Conservation (phyloP, 495 filamentous ascomycete species). For the Trichoderma orchidacearum region DNA sequence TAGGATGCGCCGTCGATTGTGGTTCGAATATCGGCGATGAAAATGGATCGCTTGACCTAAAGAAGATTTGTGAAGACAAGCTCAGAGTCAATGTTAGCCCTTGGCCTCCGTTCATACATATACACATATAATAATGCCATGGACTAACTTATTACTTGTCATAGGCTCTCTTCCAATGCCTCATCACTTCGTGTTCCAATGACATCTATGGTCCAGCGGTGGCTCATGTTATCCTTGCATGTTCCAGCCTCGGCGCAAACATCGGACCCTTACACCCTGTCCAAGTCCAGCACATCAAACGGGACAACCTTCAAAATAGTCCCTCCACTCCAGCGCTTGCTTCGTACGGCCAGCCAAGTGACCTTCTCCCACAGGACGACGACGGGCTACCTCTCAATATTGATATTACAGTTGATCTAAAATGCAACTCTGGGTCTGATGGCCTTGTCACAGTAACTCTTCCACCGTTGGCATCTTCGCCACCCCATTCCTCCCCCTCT, state of each 20-base stretch:
- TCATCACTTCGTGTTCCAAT: neutral
- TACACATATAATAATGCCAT: neutral
- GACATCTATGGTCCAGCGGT: neutral
- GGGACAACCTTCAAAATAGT: neutral
- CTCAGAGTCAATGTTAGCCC: neutral
- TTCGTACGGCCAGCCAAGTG: neutral
- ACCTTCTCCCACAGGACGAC: neutral
- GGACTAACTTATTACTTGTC: neutral
- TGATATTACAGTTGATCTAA: neutral
- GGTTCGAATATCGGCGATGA: neutral
- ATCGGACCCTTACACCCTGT: neutral
- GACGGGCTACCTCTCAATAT: neutral
- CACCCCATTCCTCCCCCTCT: neutral
- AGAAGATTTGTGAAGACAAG: neutral
- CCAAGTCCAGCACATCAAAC: neutral
- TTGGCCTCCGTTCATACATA: neutral
- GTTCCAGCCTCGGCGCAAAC: neutral
- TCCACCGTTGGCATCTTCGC: neutral
- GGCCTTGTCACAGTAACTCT: neutral
- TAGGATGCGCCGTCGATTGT: neutral
- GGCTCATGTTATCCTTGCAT: neutral
- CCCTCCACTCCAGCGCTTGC: neutral
- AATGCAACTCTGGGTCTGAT: neutral
- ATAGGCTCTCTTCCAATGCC: neutral
- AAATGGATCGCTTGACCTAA: neutral